Percentiles rank a stretch among this genome's conserved stretches.
phyloP scores from a whole-genome alignment of 2,329 filamentous ascomycete genomes.

The Fusarium pseudonygamai region DNA sequence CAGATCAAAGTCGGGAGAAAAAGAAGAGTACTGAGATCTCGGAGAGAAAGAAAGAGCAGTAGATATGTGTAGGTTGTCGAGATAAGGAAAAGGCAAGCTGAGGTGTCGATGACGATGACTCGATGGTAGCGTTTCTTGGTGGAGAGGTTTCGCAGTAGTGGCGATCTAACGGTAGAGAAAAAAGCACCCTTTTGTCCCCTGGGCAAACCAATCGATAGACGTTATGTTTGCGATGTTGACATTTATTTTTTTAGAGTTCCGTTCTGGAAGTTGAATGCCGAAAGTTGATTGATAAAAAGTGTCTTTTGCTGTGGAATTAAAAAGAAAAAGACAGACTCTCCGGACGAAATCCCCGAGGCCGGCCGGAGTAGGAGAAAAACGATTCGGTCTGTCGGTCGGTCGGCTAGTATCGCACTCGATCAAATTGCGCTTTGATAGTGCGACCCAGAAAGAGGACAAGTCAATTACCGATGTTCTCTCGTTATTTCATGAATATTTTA shows the following conservation, averaged over 20 bases:
- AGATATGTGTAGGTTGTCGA: neutral
- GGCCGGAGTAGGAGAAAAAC: conserved; percentile 25
- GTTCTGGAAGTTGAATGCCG: conserved; percentile 7
- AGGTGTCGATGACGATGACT: conserved; percentile 43
- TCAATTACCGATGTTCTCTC: neutral
- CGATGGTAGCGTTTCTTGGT: conserved; percentile 21
- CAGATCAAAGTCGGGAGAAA: neutral
- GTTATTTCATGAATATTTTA: neutral
- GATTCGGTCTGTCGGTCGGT: conserved; percentile 37
- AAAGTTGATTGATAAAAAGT: conserved; percentile 1
- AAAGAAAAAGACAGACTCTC: conserved; percentile 10
- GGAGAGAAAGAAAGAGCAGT: neutral
- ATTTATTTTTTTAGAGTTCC: conserved; percentile 2
- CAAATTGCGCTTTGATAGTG: conserved; percentile 7
- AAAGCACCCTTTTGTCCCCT: conserved; percentile 2
- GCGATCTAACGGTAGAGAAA: conserved; percentile 12
- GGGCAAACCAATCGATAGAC: neutral
- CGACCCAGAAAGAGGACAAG: neutral
- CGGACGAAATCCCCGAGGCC: conserved; percentile 35
- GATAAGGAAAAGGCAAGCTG: neutral
- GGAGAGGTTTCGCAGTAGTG: conserved; percentile 28
- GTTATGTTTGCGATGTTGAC: neutral
- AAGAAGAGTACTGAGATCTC: neutral
- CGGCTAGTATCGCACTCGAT: conserved; percentile 39
- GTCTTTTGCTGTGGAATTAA: conserved; percentile 2